Evolutionary conservation across 2,329 filamentous ascomycete species (phyloP), one percentile per base, ranked within the genome.

Genomic region (Cladosporium velox): DNA sequence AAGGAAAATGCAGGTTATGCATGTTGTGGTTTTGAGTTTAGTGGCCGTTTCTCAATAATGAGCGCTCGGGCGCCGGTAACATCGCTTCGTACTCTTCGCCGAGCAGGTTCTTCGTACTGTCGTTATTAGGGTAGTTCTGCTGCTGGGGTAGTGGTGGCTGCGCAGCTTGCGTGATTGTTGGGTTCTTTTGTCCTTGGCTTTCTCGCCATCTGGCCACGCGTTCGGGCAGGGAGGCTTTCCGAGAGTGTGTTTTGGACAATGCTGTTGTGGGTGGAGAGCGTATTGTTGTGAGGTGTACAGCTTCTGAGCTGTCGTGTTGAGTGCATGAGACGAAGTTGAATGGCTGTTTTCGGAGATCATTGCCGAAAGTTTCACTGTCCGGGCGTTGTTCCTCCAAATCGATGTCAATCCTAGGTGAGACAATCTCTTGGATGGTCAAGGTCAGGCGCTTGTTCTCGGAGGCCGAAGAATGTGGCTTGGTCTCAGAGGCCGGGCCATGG

Each of bases 61-160:
- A 55, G 35, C 51, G 61, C 34, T 55, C 61, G 7, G 61, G 61
- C 35, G 44, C 21, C 26, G 51, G 35, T 24, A 64, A 21, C 51
- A 15, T 64, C 11, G 61, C 11, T 52, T 64, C 61, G 51, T 64
- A 47, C 51, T 64, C 61, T 47, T 64, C 51, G 38, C 51, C 32
- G 35, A 64, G 30, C 38, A 64, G 51, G 18, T 64, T 64, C 61
- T 64, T 64, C 61, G 26, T 64, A 21, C 61, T 64, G 35, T 64
- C 61, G 28, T 64, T 64, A 57, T 64, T 64, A 57, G 26, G 35
- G 15, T 30, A 35, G 47, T 38, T 21, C n/a, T 57, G 35, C 26
- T 26, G 41, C 6, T 63, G 30, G 6, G 7, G 41, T 28, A 32
- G 28, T 28, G 47, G 38, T 28, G 38, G 30, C 30, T 24, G 47